Percentiles rank a stretch among this genome's conserved stretches.
Evolutionary conservation across 2,329 filamentous ascomycete species (phyloP).

Genomic region (Ascosphaera apis): DNA sequence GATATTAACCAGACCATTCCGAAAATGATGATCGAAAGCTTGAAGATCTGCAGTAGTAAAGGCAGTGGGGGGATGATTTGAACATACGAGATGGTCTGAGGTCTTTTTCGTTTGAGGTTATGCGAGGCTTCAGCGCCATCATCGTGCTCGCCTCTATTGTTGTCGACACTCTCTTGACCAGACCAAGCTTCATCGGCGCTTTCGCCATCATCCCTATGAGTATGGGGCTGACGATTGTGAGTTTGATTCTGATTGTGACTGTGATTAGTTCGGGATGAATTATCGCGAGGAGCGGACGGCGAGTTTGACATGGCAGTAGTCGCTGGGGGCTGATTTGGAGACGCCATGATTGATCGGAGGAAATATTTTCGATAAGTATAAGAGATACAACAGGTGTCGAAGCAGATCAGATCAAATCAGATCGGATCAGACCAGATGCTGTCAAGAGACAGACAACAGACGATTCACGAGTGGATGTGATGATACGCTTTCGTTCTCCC

Average conservation of each 20-base stretch:
- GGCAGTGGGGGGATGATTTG: not conserved
- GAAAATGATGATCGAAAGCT: not conserved
- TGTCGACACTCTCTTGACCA: constrained; percentile 14
- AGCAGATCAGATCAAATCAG: too few relatives aligned
- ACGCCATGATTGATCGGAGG: too few relatives aligned
- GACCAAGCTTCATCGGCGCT: constrained; percentile 16
- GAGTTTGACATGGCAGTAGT: not conserved
- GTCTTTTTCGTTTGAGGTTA: constrained; percentile 5
- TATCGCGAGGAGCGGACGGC: not conserved
- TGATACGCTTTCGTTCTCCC: too few relatives aligned
- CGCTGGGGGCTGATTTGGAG: not conserved
- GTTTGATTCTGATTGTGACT: too few relatives aligned
- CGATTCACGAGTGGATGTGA: too few relatives aligned
- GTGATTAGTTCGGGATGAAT: not conserved
- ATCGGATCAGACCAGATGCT: too few relatives aligned
- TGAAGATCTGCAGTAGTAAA: not conserved
- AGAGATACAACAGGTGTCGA: too few relatives aligned
- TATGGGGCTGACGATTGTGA: too few relatives aligned
- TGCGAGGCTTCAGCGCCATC: constrained; percentile 1
- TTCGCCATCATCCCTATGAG: constrained; percentile 5
- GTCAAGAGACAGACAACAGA: too few relatives aligned
- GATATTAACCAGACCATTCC: not conserved
- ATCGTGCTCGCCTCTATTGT: constrained; percentile 10
- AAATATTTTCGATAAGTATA: too few relatives aligned
- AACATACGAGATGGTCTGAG: constrained; percentile 6